These are phyloP conservation scores for Penicillium sp. DNA, from an alignment of 2,329 filamentous ascomycete species.

Conservation along the genomic window DNA sequence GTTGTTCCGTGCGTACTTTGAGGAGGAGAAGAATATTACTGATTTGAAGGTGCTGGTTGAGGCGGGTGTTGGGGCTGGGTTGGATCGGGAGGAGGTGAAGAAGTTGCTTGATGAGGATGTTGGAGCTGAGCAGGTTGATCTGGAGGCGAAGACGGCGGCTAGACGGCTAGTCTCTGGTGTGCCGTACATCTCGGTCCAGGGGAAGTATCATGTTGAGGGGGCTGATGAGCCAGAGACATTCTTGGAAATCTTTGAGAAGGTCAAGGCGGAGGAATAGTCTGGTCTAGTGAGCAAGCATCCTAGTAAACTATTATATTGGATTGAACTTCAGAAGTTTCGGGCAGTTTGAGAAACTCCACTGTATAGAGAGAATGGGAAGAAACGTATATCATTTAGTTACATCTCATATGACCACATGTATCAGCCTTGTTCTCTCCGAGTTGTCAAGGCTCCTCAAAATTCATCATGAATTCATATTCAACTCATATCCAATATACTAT, in stretches of 20 bases:
- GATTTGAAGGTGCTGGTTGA: conserved; percentile 53
- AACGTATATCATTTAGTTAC: no score
- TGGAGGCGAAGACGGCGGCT: conserved; percentile 55
- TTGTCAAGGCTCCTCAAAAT: no score
- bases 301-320: no score
- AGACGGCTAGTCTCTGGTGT: conserved; percentile 65
- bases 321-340: no score
- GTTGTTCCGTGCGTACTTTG: conserved; percentile 68
- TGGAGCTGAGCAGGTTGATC: conserved; percentile 59
- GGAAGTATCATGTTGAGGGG: conserved; percentile 65
- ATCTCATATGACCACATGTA: no score
- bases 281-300: no score
- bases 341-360: no score
- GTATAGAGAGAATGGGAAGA: no score
- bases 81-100: conserved; percentile 55
- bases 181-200: conserved; percentile 74
- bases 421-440: no score
- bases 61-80: conserved; percentile 56
- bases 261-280: conserved; percentile 48
- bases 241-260: conserved; percentile 63
- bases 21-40: conserved; percentile 65
- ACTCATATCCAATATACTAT: no score
- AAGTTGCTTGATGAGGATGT: conserved; percentile 59
- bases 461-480: no score
- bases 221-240: conserved; percentile 71